These are phyloP conservation scores for Aspergillus panamensis DNA, from an alignment of 495 filamentous ascomycete species.

Conservation along the genomic window DNA sequence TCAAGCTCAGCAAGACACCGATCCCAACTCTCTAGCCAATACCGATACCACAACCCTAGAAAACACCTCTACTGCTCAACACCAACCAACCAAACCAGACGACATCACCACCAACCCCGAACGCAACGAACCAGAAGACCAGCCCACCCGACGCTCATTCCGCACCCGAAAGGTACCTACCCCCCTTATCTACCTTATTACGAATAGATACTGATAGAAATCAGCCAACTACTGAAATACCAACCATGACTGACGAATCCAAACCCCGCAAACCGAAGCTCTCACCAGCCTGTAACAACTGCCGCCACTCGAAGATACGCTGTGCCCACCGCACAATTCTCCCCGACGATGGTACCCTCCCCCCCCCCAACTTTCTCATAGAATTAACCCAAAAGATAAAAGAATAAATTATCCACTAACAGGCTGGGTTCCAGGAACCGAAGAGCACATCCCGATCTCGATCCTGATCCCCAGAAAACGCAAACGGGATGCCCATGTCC, in stretches of 20 bases:
- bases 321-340: slow-evolving; percentile 19
- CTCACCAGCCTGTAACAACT: slow-evolving; percentile 14
- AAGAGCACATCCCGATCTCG: too few relatives aligned
- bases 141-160: not conserved
- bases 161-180: not conserved
- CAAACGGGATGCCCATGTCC: not conserved
- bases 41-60: too few relatives aligned
- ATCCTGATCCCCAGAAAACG: too few relatives aligned
- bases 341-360: not conserved
- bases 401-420: not conserved
- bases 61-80: too few relatives aligned
- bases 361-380: too few relatives aligned
- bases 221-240: not conserved
- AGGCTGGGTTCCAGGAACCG: not conserved
- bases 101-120: not conserved
- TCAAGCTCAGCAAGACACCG: too few relatives aligned
- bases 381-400: too few relatives aligned
- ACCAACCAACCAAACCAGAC: too few relatives aligned
- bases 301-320: slow-evolving; percentile 17
- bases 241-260: not conserved
- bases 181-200: too few relatives aligned
- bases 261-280: not conserved
- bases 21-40: too few relatives aligned
- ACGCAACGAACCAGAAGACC: not conserved
- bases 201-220: too few relatives aligned